Evolutionary conservation across 2,329 filamentous ascomycete genomes (phyloP).

Genomic region (Cladosporium sp.): DNA sequence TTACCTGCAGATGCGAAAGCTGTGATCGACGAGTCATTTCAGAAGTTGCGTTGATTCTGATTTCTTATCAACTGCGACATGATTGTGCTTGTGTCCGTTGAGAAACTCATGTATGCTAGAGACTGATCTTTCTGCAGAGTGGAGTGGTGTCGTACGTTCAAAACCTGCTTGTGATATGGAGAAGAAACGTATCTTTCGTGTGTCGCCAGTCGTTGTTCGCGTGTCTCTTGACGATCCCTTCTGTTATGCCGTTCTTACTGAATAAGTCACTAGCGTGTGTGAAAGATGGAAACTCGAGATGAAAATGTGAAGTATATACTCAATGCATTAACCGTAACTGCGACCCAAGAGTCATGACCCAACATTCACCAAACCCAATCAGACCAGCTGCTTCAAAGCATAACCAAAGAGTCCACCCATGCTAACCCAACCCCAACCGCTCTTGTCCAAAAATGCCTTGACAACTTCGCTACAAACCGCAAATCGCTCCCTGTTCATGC

Average conservation of each 20-base stretch:
- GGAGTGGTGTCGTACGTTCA: background rate
- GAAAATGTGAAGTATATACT: background rate
- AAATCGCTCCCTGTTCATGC: constrained; percentile 81
- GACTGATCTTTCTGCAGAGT: background rate
- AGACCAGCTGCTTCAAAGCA: constrained; percentile 35
- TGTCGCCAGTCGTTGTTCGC: too few relatives aligned
- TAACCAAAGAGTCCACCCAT: constrained; percentile 51
- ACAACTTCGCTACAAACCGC: constrained; percentile 73
- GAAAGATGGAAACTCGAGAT: background rate
- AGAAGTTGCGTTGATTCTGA: background rate
- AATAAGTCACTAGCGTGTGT: background rate
- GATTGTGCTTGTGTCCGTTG: background rate
- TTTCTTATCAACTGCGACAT: background rate
- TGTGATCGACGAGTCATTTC: background rate
- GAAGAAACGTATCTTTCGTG: background rate
- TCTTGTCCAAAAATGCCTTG: constrained; percentile 51
- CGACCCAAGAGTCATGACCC: background rate
- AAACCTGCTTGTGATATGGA: background rate
- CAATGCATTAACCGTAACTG: constrained; percentile 3
- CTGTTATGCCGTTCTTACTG: too few relatives aligned
- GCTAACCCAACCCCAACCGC: constrained; percentile 45
- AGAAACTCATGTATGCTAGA: background rate
- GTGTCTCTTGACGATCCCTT: too few relatives aligned
- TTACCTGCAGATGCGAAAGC: background rate
- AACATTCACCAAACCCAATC: background rate